These are phyloP conservation scores for Cyclostephanos invisitatus DNA, from an alignment of 108 stramenopile genomes.

Conservation along the genomic window DNA sequence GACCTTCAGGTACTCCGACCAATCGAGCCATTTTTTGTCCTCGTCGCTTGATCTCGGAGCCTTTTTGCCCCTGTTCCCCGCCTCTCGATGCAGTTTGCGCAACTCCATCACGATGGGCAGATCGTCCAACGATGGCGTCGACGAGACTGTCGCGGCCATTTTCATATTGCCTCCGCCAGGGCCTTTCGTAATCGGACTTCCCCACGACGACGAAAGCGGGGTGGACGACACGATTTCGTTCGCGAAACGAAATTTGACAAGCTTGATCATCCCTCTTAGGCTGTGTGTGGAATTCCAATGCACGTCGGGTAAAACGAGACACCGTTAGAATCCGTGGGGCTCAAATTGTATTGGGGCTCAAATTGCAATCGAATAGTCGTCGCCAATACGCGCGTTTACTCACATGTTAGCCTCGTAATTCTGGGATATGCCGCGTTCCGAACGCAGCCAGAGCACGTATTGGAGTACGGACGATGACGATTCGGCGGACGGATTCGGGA, in stretches of 20 bases:
- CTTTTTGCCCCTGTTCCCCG: slow-evolving; percentile 60
- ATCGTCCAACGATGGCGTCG: slow-evolving; percentile 57
- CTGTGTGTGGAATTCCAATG: neutral
- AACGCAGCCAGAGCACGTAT: slow-evolving; percentile 79
- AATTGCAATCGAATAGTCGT: neutral
- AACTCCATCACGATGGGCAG: slow-evolving; percentile 72
- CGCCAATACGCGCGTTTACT: neutral
- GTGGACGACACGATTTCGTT: slow-evolving; percentile 29
- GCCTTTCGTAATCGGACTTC: neutral
- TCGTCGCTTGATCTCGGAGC: slow-evolving; percentile 77
- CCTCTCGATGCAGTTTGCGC: slow-evolving; percentile 78
- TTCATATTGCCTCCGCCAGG: neutral
- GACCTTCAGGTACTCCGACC: slow-evolving; percentile 75
- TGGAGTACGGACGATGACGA: slow-evolving; percentile 66
- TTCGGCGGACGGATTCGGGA: slow-evolving; percentile 66
- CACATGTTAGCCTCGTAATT: slow-evolving; percentile 84
- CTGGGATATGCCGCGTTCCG: slow-evolving; percentile 58
- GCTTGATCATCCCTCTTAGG: slow-evolving; percentile 76
- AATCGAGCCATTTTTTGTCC: slow-evolving; percentile 77
- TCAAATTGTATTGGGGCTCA: slow-evolving; percentile 2
- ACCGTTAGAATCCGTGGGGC: no score
- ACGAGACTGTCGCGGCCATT: neutral
- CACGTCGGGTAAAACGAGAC: neutral
- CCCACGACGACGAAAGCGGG: neutral
- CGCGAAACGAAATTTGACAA: slow-evolving; percentile 79